Evolutionary conservation across 1,284 basidiomycete genomes (phyloP).

Genomic region (Gymnopus androsaceus): DNA sequence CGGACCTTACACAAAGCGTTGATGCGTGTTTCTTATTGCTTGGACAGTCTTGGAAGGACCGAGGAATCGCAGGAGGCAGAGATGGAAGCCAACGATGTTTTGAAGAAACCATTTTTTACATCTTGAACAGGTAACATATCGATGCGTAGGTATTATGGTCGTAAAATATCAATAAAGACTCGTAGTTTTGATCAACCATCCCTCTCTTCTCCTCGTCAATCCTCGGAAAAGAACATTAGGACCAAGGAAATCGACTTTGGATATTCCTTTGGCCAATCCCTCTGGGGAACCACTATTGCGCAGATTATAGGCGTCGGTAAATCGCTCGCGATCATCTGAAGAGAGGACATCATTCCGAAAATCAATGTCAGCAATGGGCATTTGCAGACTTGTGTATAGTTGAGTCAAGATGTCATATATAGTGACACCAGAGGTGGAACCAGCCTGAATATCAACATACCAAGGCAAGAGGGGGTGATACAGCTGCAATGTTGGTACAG

Average conservation of each 20-base stretch:
- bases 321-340: neutral
- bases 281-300: neutral
- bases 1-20: conserved; percentile 15
- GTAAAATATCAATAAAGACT: neutral
- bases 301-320: neutral
- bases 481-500: conserved; percentile 7
- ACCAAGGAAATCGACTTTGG: conserved; percentile 3
- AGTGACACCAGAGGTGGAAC: conserved; percentile 6
- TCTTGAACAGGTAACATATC: too few species aligned
- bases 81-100: conserved; percentile 12
- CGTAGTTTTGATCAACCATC: conserved; percentile 8
- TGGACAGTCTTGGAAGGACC: conserved; percentile 13
- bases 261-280: neutral
- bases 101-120: conserved; percentile 11
- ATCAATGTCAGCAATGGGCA: neutral
- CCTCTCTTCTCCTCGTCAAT: neutral
- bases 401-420: conserved; percentile 1
- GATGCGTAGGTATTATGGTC: too few species aligned
- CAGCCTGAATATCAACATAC: conserved; percentile 8
- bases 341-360: neutral
- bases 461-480: conserved; percentile 12
- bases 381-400: neutral
- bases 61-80: conserved; percentile 12
- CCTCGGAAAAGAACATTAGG: conserved; percentile 3
- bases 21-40: conserved; percentile 16